These are phyloP conservation scores for Xylariaceae sp. DNA, from an alignment of 2,329 filamentous ascomycete species.

Conservation along the genomic window DNA sequence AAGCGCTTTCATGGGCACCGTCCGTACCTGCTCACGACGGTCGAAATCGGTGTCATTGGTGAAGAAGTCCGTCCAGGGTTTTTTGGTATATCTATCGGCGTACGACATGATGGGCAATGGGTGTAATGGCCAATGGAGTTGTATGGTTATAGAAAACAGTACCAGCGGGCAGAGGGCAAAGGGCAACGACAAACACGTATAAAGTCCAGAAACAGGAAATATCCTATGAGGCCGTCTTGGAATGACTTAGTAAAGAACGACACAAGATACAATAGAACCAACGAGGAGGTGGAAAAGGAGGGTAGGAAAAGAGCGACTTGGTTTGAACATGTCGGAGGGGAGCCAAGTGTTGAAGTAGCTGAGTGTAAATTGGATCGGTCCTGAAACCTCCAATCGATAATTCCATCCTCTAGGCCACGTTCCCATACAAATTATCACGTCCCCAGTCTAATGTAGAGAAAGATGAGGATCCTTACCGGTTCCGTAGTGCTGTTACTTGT, in stretches of 20 bases:
- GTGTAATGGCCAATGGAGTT: too few relatives aligned
- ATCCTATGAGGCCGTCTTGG: too few relatives aligned
- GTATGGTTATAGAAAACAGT: too few relatives aligned
- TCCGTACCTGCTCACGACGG: constrained; percentile 59
- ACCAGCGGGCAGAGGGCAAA: too few relatives aligned
- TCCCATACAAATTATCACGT: neutral
- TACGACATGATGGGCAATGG: constrained; percentile 21
- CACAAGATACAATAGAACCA: too few relatives aligned
- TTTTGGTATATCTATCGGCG: constrained; percentile 29
- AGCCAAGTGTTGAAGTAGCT: constrained; percentile 4
- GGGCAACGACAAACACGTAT: too few relatives aligned
- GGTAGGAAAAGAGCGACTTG: neutral
- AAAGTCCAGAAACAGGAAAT: too few relatives aligned
- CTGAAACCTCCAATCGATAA: neutral
- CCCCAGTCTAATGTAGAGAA: neutral
- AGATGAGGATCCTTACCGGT: constrained; percentile 8
- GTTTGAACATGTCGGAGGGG: neutral
- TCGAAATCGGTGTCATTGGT: constrained; percentile 66
- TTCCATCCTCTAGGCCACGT: neutral
- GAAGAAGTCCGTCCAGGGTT: constrained; percentile 57
- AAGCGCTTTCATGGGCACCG: constrained; percentile 69
- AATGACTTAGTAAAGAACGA: too few relatives aligned
- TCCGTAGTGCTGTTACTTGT: constrained; percentile 1
- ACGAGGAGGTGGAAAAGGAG: too few relatives aligned
- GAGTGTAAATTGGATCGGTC: neutral